Base-by-base conservation (phyloP, 768 basidiomycete species). In the Tremella mesenterica region DNA sequence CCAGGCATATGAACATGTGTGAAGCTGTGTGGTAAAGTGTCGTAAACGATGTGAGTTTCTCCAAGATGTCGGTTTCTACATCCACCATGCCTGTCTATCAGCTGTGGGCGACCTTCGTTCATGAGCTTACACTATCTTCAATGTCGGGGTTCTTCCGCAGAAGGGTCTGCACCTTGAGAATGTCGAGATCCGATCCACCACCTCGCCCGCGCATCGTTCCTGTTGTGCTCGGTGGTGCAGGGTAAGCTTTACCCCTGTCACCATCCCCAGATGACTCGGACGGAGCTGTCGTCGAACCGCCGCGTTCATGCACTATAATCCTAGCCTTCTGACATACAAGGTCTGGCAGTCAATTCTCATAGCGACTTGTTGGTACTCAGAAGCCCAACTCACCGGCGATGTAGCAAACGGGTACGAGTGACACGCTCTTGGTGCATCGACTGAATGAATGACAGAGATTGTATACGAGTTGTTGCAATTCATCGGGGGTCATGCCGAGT, bases 311-410 rank as follows among this genome's bases (percentile, higher is more conserved):
- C 13, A 70, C 69, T 47, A 68, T 57, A 43, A 70, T 60, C 21
- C 71, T 55, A 13, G 69, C 62, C 55, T 70, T 67, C 30, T 68
- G 69, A 49, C 69, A 72, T 23, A 72, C 69, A 43, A 70, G 61
- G 38, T 68, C 62, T 65, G 44, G 7, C 14, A 25, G n/a, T 23
- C 25, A 25, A 48, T 34, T 23, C 52, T 3, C 5, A 23, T 20
- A 23, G 5, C 4, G 3, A 36, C 18, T 3, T 9, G n/a, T n/a
- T n/a, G 7, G 8, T 12, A 30, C 13, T 26, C 44, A 1, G 12
- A 28, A 25, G 21, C 27, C 31, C 18, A 27, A 58, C 61, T 58
- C 44, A 64, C 66, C 71, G 12, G 68, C 71, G 39, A 67, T 65
- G 57, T 72, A 72, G 41, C 65, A 67, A 8, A 72, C 67, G 0